phyloP scores from a whole-genome alignment of 805 yeast genomes.

The Candida schatavii region DNA sequence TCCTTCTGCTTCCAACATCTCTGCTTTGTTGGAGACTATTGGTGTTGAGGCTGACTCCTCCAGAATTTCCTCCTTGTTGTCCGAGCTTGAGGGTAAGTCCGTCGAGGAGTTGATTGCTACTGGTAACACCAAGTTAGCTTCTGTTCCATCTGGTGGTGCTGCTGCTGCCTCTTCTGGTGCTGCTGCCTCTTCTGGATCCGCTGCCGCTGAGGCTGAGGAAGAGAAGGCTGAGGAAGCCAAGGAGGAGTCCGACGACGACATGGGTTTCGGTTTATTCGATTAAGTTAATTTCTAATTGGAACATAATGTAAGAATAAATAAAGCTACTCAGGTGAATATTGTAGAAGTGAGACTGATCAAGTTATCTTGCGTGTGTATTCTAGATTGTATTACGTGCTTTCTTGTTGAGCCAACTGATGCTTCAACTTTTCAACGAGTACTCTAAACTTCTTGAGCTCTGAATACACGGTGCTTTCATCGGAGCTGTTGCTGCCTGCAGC shows the following conservation, averaged over 20 bases:
- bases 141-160: slow-evolving; percentile 98
- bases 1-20: slow-evolving; percentile 91
- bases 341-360: too few relatives aligned
- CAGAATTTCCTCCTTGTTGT: slow-evolving; percentile 74
- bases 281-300: slow-evolving; percentile 40
- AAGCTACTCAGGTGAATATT: too few relatives aligned
- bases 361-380: too few relatives aligned
- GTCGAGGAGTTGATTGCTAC: slow-evolving; percentile 86
- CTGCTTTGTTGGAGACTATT: slow-evolving; percentile 85
- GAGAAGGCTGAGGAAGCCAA: slow-evolving; percentile 64
- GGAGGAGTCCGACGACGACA: slow-evolving; percentile 67
- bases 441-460: slow-evolving; percentile 25
- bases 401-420: slow-evolving; percentile 8
- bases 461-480: slow-evolving; percentile 7
- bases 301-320: slow-evolving; percentile 1
- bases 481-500: slow-evolving; percentile 3
- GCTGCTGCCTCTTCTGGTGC: slow-evolving; percentile 75
- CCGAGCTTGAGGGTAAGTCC: slow-evolving; percentile 92
- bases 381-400: too few relatives aligned
- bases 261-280: slow-evolving; percentile 99
- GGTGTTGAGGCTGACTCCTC: slow-evolving; percentile 94
- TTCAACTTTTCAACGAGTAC: slow-evolving; percentile 25
- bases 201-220: slow-evolving; percentile 70
- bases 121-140: slow-evolving; percentile 94
- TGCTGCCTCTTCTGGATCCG: slow-evolving; percentile 69